Evolutionary conservation across 2,329 filamentous ascomycete species (phyloP).

Genomic region (Exophiala lecanii-corni): DNA sequence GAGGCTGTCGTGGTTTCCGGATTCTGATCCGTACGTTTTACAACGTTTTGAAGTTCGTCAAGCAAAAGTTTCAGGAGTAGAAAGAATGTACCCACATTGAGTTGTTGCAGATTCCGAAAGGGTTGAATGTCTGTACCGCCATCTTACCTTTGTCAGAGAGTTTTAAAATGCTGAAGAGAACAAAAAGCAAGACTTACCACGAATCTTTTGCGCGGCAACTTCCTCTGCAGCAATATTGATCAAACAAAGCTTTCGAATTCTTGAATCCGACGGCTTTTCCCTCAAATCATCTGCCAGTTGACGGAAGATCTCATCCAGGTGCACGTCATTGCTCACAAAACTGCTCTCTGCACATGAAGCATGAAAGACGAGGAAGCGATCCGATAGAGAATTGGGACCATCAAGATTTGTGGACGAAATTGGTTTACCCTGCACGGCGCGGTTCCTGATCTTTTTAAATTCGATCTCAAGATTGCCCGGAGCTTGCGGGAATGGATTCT

Average conservation of each 20-base stretch:
- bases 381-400: constrained; percentile 33
- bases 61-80: constrained; percentile 16
- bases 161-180: background rate
- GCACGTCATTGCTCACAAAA: constrained; percentile 57
- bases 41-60: constrained; percentile 11
- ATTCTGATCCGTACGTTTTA: constrained; percentile 31
- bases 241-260: constrained; percentile 73
- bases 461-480: constrained; percentile 72
- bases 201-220: constrained; percentile 11
- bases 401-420: constrained; percentile 37
- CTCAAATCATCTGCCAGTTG: constrained; percentile 71
- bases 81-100: constrained; percentile 52
- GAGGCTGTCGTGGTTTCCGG: constrained; percentile 35
- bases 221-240: constrained; percentile 75
- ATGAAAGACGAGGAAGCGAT: constrained; percentile 22
- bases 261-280: constrained; percentile 58
- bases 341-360: constrained; percentile 10
- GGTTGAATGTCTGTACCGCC: constrained; percentile 70
- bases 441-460: constrained; percentile 61
- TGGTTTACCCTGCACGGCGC: constrained; percentile 52
- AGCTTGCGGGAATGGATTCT: constrained; percentile 70
- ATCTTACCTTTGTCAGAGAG: constrained; percentile 5
- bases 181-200: constrained; percentile 12
- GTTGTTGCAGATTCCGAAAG: constrained; percentile 64
- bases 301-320: constrained; percentile 80